These are phyloP conservation scores for Magnaporthales sp. DNA, from an alignment of 2,329 filamentous ascomycete species.

Conservation along the genomic window DNA sequence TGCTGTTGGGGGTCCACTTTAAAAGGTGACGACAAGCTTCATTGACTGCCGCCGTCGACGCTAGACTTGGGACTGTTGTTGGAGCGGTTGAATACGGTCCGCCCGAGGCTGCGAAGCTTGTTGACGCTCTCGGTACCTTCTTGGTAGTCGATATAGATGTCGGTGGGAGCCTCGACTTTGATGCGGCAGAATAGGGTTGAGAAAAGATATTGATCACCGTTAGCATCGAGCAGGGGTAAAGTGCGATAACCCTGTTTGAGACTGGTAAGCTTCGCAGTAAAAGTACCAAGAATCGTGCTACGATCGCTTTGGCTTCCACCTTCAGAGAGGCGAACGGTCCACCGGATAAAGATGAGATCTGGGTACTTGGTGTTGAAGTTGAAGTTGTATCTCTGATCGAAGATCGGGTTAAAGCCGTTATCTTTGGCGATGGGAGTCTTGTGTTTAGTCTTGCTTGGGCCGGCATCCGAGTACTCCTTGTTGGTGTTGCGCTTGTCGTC, in stretches of 20 bases:
- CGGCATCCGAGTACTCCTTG: slow-evolving; percentile 28
- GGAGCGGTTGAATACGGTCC: slow-evolving; percentile 48
- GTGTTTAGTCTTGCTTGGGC: slow-evolving; percentile 49
- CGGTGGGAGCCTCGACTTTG: slow-evolving; percentile 51
- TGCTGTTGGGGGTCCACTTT: slow-evolving; percentile 5
- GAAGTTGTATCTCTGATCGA: slow-evolving; percentile 71
- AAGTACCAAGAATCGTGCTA: slow-evolving; percentile 66
- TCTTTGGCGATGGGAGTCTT: slow-evolving; percentile 73
- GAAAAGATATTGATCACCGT: slow-evolving; percentile 89
- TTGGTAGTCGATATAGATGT: slow-evolving; percentile 44
- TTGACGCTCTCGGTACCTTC: slow-evolving; percentile 31
- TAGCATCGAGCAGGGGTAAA: slow-evolving; percentile 76
- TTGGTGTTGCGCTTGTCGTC: slow-evolving; percentile 81
- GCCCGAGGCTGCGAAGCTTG: slow-evolving; percentile 48
- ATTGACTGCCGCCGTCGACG: slow-evolving; percentile 24
- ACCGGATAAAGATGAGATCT: slow-evolving; percentile 86
- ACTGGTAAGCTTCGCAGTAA: slow-evolving; percentile 84
- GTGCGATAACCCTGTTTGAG: slow-evolving; percentile 90
- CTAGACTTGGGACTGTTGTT: slow-evolving; percentile 43
- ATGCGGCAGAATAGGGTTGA: slow-evolving; percentile 91
- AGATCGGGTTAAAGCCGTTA: slow-evolving; percentile 91
- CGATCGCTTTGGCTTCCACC: slow-evolving; percentile 63
- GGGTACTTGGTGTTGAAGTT: slow-evolving; percentile 89
- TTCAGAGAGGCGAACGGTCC: slow-evolving; percentile 80
- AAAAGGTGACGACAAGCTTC: slow-evolving; percentile 1